Conservation (phyloP, 192 early-diverging fungal genomes). For the Backusella sp. region DNA sequence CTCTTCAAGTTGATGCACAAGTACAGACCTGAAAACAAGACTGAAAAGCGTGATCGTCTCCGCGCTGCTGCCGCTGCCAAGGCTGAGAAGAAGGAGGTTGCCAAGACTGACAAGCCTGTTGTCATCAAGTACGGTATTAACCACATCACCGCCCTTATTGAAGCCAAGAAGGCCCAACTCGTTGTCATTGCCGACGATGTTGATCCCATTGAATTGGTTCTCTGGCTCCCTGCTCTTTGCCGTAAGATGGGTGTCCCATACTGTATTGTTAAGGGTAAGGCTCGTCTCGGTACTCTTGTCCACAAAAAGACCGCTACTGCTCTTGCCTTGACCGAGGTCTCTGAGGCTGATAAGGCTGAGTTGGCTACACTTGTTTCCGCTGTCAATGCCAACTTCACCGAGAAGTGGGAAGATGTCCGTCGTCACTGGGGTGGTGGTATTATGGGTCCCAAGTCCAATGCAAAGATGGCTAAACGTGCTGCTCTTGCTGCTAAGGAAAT, state of each 20-base stretch:
- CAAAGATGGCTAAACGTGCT: slow-evolving; percentile 77
- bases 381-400: slow-evolving; percentile 94
- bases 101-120: slow-evolving; percentile 86
- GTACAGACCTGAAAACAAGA: slow-evolving; percentile 98
- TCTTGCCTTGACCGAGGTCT: slow-evolving; percentile 90
- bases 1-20: slow-evolving; percentile 98
- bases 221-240: slow-evolving; percentile 99
- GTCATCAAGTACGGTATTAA: slow-evolving; percentile 99
- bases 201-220: slow-evolving; percentile 98
- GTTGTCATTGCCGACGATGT: slow-evolving; percentile 99
- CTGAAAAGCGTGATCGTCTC: slow-evolving; percentile 95
- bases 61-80: slow-evolving; percentile 82
- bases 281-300: slow-evolving; percentile 96
- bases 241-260: slow-evolving; percentile 99
- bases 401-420: slow-evolving; percentile 90
- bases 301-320: slow-evolving; percentile 99
- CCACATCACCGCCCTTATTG: slow-evolving; percentile 97
- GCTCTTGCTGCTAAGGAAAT: slow-evolving; percentile 48
- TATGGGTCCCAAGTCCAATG: slow-evolving; percentile 91
- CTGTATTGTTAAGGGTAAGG: slow-evolving; percentile 99
- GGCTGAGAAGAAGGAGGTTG: slow-evolving; percentile 84
- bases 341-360: slow-evolving; percentile 92
- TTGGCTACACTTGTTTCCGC: slow-evolving; percentile 84
- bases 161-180: slow-evolving; percentile 98
- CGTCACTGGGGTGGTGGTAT: slow-evolving; percentile 98